Evolutionary conservation across 2,329 filamentous ascomycete species (phyloP).

Genomic region (Neoascochyta sp.): DNA sequence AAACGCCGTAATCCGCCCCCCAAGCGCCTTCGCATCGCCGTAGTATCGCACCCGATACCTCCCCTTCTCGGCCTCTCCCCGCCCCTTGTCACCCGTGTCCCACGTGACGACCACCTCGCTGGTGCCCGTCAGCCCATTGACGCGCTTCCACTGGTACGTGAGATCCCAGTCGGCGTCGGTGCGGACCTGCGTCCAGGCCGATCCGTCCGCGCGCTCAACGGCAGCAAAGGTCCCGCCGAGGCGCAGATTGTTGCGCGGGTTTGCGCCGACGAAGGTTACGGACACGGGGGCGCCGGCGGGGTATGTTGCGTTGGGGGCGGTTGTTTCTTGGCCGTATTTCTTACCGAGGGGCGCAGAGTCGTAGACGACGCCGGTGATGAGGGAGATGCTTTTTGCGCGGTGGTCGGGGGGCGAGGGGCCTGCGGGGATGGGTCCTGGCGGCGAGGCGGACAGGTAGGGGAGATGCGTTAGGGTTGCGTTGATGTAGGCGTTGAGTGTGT

Average conservation of each 20-base stretch:
- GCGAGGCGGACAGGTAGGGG: slow-evolving; percentile 55
- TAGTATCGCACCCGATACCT: slow-evolving; percentile 79
- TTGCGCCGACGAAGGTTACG: slow-evolving; percentile 76
- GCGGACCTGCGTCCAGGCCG: slow-evolving; percentile 62
- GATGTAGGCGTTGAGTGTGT: slow-evolving; percentile 82
- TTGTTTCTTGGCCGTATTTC: slow-evolving; percentile 65
- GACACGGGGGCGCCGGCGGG: slow-evolving; percentile 58
- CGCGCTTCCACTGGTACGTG: slow-evolving; percentile 74
- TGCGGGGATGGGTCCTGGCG: slow-evolving; percentile 31
- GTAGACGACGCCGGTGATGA: slow-evolving; percentile 74
- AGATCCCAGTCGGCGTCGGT: slow-evolving; percentile 81
- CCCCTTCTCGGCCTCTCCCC: slow-evolving; percentile 50
- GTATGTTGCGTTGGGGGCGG: slow-evolving; percentile 55
- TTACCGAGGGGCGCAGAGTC: slow-evolving; percentile 66
- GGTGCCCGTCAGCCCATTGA: slow-evolving; percentile 63
- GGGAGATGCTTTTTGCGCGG: slow-evolving; percentile 67
- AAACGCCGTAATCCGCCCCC: slow-evolving; percentile 63
- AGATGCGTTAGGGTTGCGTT: slow-evolving; percentile 75
- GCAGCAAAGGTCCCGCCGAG: slow-evolving; percentile 74
- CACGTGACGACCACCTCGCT: slow-evolving; percentile 78
- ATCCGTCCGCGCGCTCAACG: slow-evolving; percentile 59
- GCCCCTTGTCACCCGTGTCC: slow-evolving; percentile 63
- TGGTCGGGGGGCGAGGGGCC: slow-evolving; percentile 75
- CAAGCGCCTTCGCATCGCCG: slow-evolving; percentile 70
- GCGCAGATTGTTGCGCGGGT: slow-evolving; percentile 82